Evolutionary conservation across 306 rosid genomes (phyloP).

Genomic region (Rubus parviflorus): DNA sequence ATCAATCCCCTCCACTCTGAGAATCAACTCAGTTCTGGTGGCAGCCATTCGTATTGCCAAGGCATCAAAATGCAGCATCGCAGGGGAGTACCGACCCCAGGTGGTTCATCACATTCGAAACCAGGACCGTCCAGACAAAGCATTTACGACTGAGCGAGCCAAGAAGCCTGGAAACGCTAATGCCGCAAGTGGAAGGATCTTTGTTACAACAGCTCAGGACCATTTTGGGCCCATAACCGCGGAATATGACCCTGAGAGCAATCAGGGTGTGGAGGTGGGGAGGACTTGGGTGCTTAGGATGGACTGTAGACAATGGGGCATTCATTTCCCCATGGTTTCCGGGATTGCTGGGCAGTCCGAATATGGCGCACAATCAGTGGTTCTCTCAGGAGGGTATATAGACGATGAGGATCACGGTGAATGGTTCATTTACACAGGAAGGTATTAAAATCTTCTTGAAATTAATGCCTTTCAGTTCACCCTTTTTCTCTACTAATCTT

Average conservation of each 20-base stretch:
- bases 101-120: not conserved
- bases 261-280: constrained; percentile 60
- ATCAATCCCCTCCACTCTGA: constrained; percentile 37
- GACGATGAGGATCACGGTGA: constrained; percentile 75
- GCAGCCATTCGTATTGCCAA: constrained; percentile 52
- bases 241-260: constrained; percentile 50
- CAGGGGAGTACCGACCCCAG: not conserved
- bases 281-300: constrained; percentile 51
- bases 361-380: constrained; percentile 61
- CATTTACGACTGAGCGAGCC: constrained; percentile 56
- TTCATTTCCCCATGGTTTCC: constrained; percentile 57
- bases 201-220: constrained; percentile 49
- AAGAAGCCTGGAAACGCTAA: constrained; percentile 53
- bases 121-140: constrained; percentile 41
- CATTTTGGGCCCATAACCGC: constrained; percentile 67
- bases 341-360: constrained; percentile 60
- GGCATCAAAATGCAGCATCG: not conserved
- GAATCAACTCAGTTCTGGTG: constrained; percentile 49
- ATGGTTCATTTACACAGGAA: constrained; percentile 76
- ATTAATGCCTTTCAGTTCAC: too few relatives aligned
- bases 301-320: constrained; percentile 80
- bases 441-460: constrained; percentile 21
- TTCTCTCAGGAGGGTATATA: constrained; percentile 53
- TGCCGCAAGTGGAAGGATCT: constrained; percentile 63
- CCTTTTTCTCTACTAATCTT: not conserved